Percentiles rank a stretch among this genome's conserved stretches.
Evolutionary conservation across 176 grass and related monocot species (phyloP).

Genomic region (Puya raimondii): DNA sequence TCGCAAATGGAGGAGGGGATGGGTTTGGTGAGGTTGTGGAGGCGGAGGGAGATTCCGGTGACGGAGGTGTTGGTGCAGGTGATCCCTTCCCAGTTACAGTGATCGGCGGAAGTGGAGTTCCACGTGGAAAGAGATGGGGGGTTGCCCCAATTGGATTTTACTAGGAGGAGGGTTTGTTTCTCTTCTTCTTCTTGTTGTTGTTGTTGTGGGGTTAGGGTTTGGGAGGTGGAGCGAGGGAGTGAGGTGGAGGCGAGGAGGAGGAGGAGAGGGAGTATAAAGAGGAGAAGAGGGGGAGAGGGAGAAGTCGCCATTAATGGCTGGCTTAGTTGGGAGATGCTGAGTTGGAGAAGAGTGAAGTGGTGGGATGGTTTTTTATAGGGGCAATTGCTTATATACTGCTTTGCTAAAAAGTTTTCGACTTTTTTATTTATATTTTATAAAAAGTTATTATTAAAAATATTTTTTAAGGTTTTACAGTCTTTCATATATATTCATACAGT

Average conservation of each 20-base stretch:
- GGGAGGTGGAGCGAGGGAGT: not conserved
- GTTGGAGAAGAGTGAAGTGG: too few relatives aligned
- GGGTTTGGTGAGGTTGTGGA: not conserved
- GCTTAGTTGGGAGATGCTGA: too few relatives aligned
- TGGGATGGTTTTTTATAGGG: too few relatives aligned
- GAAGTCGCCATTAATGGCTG: too few relatives aligned
- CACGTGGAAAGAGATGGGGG: conserved; percentile 2
- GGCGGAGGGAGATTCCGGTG: not conserved
- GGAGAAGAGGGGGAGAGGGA: too few relatives aligned
- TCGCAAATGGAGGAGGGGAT: conserved; percentile 19
- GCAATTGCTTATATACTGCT: too few relatives aligned
- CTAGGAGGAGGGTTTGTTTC: conserved; percentile 10
- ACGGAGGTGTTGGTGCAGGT: conserved; percentile 13
- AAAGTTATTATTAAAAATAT: too few relatives aligned
- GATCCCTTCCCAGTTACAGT: conserved; percentile 18
- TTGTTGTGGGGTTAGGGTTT: not conserved
- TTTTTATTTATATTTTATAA: too few relatives aligned
- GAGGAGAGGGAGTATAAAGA: not conserved
- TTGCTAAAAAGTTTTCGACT: too few relatives aligned
- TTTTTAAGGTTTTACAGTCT: too few relatives aligned
- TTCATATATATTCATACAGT: too few relatives aligned
- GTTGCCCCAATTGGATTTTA: conserved; percentile 11
- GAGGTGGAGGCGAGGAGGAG: conserved; percentile 3
- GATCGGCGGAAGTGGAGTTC: not conserved
- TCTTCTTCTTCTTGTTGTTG: not conserved